Base-by-base conservation (phyloP, 2,329 filamentous ascomycete species). In the Phialemonium atrogriseum region DNA sequence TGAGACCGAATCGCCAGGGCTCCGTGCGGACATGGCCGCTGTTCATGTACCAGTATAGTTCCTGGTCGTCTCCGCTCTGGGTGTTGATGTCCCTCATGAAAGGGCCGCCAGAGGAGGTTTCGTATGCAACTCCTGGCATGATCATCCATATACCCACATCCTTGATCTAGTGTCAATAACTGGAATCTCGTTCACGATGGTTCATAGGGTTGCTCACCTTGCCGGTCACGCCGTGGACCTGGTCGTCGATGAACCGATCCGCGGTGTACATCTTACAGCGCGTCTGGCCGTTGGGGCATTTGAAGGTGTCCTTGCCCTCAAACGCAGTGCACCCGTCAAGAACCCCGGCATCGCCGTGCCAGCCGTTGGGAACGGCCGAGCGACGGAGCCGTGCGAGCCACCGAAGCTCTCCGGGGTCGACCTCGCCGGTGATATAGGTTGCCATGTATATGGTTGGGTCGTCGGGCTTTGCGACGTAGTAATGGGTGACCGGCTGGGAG, bases 211-310 rank as follows among this genome's bases (percentile, higher is more conserved):
- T 40, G 21, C 12, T 17, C 11, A 39, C 46, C 5, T 44, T 42
- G 15, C 51, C 47, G 2, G 51, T 56, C 46, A 61, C 39, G 42
- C 73, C 76, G 45, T 77, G 72, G 15, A 70, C 60, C 12, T 62
- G 50, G 40, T 78, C 69, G 35, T 77, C 73, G 36, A 78, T 76
- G 47, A 77, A 77, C 14, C 72, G 64, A 35, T 77, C 59, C 17
- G 67, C 70, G 0, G 68, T 73, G 50, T 73, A 78, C 55, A 77
- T 77, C 50, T 77, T 78, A 54, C 64, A 69, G 24, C 73, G 63
- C 0, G 72, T 77, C 42, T 77, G 55, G n/a, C 67, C 63, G 26
- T 53, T 49, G 8, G 42, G 25, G 18, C 43, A 47, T 27, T 38
- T 38, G 35, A 46, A 47, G 3, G 40, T 43, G 24, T 43, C 40